Evolutionary conservation across 116 monocot genomes (phyloP).

Genomic region (Iris pallida): DNA sequence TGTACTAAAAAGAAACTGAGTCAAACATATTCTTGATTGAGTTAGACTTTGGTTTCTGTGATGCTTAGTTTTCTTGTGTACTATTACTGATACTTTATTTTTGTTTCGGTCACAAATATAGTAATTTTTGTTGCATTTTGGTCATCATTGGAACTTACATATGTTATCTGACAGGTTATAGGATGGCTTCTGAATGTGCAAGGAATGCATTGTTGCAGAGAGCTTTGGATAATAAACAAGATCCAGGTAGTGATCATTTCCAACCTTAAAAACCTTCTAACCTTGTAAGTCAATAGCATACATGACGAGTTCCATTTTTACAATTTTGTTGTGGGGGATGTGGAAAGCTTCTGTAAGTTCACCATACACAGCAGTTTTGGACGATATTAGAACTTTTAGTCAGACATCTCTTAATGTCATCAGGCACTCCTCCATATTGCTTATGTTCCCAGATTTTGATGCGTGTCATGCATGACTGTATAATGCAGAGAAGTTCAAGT

Average conservation of each 20-base stretch:
- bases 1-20: too few relatives aligned
- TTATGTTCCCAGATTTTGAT: neutral
- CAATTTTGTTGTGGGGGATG: too few relatives aligned
- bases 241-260: constrained; percentile 57
- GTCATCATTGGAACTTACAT: neutral
- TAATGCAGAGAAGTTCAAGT: constrained; percentile 74
- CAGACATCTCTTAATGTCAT: too few relatives aligned
- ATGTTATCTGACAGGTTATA: constrained; percentile 53
- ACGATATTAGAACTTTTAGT: too few relatives aligned
- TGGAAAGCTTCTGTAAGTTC: too few relatives aligned
- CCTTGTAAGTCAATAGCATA: too few relatives aligned
- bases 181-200: constrained; percentile 95
- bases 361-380: too few relatives aligned
- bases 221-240: constrained; percentile 75
- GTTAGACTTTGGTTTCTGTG: neutral
- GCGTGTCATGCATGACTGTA: neutral
- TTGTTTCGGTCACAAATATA: neutral
- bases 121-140: neutral
- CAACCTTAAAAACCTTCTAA: too few relatives aligned
- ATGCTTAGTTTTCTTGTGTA: neutral
- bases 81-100: neutral
- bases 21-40: neutral
- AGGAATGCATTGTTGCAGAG: constrained; percentile 59
- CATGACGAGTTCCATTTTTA: too few relatives aligned
- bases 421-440: too few relatives aligned